phyloP scores from a whole-genome alignment of 768 basidiomycete genomes.

The Brasilioporus rufonigricans region DNA sequence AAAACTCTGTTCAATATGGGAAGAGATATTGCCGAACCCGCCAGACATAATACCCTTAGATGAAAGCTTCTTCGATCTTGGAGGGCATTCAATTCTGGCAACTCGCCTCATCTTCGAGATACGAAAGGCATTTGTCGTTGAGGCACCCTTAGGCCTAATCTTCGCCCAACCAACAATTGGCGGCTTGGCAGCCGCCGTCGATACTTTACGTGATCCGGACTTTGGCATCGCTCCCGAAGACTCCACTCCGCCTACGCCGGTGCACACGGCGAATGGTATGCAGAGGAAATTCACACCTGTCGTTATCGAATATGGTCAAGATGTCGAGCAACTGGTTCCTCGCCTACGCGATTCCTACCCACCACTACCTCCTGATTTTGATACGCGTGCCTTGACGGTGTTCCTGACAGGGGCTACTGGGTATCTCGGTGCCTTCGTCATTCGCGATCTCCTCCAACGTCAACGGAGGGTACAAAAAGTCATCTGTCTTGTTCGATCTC shows the following conservation, averaged over 20 bases:
- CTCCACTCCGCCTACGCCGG: constrained; percentile 16
- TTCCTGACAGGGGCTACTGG: constrained; percentile 98
- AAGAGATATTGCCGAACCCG: constrained; percentile 72
- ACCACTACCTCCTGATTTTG: constrained; percentile 56
- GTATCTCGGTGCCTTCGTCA: constrained; percentile 91
- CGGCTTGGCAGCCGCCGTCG: constrained; percentile 74
- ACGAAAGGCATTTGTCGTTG: constrained; percentile 85
- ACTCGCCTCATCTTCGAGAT: constrained; percentile 97
- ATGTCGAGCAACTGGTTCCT: constrained; percentile 62
- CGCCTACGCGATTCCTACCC: constrained; percentile 61
- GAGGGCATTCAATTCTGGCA: constrained; percentile 97
- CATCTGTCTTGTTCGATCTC: constrained; percentile 85
- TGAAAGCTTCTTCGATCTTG: constrained; percentile 97
- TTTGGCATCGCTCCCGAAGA: constrained; percentile 60
- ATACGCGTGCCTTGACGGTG: constrained; percentile 58
- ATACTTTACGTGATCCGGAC: constrained; percentile 72
- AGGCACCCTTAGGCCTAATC: constrained; percentile 87
- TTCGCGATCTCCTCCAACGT: constrained; percentile 72
- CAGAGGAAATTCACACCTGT: constrained; percentile 23
- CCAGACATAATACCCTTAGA: constrained; percentile 78
- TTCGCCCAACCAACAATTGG: constrained; percentile 88
- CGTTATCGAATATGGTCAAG: constrained; percentile 72
- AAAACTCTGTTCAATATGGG: constrained; percentile 84
- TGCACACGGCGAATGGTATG: constrained; percentile 9
- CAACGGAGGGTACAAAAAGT: constrained; percentile 73